These are phyloP conservation scores for Phycomyces blakesleeanus DNA, from an alignment of 192 early-diverging fungal genomes.

Conservation along the genomic window DNA sequence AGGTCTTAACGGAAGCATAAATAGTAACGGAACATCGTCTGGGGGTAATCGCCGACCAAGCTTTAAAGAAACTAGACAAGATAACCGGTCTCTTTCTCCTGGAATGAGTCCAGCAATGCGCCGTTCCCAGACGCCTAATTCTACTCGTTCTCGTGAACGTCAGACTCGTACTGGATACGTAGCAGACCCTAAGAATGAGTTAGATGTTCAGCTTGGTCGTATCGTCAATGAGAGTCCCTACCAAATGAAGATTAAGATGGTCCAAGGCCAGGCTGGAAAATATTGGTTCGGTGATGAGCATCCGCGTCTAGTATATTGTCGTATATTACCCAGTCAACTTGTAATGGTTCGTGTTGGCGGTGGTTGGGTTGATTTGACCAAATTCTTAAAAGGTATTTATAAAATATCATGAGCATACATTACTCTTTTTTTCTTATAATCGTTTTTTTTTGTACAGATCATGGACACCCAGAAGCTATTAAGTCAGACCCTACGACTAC, in stretches of 20 bases:
- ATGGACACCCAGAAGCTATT: constrained; percentile 17
- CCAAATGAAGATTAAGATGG: constrained; percentile 41
- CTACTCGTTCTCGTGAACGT: neutral
- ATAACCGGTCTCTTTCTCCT: constrained; percentile 5
- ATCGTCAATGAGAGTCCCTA: constrained; percentile 57
- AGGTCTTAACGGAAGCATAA: neutral
- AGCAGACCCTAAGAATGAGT: constrained; percentile 46
- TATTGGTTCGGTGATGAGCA: constrained; percentile 67
- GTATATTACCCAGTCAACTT: constrained; percentile 54
- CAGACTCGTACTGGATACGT: neutral
- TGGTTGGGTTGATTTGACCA: constrained; percentile 53
- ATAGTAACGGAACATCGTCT: neutral
- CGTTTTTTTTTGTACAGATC: constrained; percentile 15
- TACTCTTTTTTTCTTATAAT: neutral
- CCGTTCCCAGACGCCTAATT: constrained; percentile 11
- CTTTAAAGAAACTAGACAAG: neutral
- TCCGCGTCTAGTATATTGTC: constrained; percentile 59
- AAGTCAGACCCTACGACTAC: neutral
- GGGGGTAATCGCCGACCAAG: constrained; percentile 1
- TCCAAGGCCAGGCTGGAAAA: constrained; percentile 53
- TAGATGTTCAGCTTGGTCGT: constrained; percentile 54
- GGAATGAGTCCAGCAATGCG: constrained; percentile 1
- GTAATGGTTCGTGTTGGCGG: constrained; percentile 70
- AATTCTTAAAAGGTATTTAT: constrained; percentile 25
- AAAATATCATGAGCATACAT: neutral